Conservation (phyloP, 345 rosid species). For the Eucalyptus polyanthemos region DNA sequence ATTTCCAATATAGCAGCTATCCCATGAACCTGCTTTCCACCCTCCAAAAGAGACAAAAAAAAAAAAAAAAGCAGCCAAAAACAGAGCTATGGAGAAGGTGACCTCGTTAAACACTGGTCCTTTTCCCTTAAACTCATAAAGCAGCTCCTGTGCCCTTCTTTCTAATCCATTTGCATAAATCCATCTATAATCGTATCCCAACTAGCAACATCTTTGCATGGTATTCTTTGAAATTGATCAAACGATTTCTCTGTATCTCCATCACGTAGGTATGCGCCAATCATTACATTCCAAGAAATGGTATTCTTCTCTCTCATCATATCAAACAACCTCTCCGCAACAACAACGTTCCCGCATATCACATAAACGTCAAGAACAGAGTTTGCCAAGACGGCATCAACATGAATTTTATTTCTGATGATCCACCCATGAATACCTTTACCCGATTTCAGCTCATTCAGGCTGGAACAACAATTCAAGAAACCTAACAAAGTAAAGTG, state of each 20-base stretch:
- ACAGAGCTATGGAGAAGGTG: constrained; percentile 33
- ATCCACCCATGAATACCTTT: no score
- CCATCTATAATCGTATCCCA: constrained; percentile 43
- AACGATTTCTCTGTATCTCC: constrained; percentile 24
- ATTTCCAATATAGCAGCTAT: constrained; percentile 7
- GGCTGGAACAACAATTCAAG: no score
- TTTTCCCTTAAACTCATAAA: constrained; percentile 16
- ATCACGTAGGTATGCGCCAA: constrained; percentile 10
- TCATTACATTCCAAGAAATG: no score
- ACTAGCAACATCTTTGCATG: constrained; percentile 16
- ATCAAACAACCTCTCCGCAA: no score
- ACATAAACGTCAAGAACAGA: no score
- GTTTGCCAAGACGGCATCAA: no score
- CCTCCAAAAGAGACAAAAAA: not conserved
- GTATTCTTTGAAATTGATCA: constrained; percentile 11
- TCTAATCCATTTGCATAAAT: constrained; percentile 18
- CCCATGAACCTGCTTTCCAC: constrained; percentile 33
- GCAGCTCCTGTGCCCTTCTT: constrained; percentile 16
- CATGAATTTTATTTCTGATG: no score
- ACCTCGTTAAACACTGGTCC: constrained; percentile 11
- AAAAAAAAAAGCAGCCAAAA: constrained; percentile 11
- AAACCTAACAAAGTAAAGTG: no score
- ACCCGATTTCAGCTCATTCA: no score
- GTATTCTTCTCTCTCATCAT: no score
- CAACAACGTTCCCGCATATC: no score